Percentiles rank a stretch among this genome's conserved stretches.
Conservation (phyloP, 495 filamentous ascomycete genomes). For the Podospora anserina region DNA sequence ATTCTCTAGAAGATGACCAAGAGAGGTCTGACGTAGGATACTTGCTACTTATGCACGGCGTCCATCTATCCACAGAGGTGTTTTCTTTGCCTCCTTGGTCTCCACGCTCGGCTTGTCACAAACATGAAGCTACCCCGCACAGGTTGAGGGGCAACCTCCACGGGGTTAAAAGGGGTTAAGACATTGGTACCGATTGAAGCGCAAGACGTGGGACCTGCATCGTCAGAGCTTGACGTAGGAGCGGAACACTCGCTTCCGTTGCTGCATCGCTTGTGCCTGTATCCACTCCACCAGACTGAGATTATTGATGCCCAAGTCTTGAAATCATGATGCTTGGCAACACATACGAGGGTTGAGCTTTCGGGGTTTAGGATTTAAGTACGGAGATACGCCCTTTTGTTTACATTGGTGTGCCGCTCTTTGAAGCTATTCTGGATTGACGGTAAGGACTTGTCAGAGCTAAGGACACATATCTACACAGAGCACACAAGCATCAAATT, state of each 20-base stretch:
- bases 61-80: background rate
- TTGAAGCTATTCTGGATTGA: background rate
- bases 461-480: background rate
- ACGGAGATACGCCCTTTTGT: background rate
- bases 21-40: background rate
- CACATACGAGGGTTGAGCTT: background rate
- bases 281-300: background rate
- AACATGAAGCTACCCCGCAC: background rate
- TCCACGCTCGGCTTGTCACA: background rate
- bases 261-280: background rate
- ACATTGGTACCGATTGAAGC: background rate
- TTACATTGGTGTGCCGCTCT: background rate
- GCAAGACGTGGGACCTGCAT: background rate
- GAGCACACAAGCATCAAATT: background rate
- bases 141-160: background rate
- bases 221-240: background rate
- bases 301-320: background rate
- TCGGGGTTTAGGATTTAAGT: background rate
- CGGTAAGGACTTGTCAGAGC: background rate
- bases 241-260: background rate
- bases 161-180: background rate
- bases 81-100: background rate
- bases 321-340: background rate
- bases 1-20: background rate
- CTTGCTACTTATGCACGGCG: background rate